These are phyloP conservation scores for Beauveria brongniartii DNA, from an alignment of 2,329 filamentous ascomycete genomes.

Conservation along the genomic window DNA sequence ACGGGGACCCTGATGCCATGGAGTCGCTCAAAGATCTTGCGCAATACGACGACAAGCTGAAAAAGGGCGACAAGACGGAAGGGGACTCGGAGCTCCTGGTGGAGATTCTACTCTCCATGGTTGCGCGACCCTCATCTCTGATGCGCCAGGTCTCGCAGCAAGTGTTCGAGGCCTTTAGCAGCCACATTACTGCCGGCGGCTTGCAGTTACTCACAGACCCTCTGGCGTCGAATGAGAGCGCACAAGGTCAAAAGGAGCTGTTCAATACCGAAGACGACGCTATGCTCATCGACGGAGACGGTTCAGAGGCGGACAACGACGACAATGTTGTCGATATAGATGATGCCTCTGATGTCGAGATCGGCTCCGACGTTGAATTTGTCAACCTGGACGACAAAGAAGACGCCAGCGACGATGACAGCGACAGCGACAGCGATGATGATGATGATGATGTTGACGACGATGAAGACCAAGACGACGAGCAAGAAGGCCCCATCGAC, in stretches of 20 bases:
- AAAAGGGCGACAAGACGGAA: constrained; percentile 43
- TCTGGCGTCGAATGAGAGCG: constrained; percentile 69
- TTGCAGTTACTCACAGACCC: constrained; percentile 60
- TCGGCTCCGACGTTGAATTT: constrained; percentile 43
- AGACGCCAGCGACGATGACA: constrained; percentile 35
- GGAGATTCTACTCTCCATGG: constrained; percentile 83
- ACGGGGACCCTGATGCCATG: constrained; percentile 78
- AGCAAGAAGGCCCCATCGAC: constrained; percentile 37
- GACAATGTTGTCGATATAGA: constrained; percentile 24
- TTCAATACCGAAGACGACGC: constrained; percentile 64
- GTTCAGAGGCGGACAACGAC: constrained; percentile 30
- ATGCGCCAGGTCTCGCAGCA: constrained; percentile 82
- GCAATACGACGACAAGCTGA: constrained; percentile 61
- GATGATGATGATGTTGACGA: constrained; percentile 36
- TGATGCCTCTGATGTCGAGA: constrained; percentile 38
- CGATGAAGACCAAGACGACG: constrained; percentile 33
- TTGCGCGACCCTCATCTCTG: constrained; percentile 75
- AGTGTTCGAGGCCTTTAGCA: constrained; percentile 76
- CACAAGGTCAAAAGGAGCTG: constrained; percentile 75
- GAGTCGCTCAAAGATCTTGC: constrained; percentile 76
- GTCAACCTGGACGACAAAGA: constrained; percentile 33
- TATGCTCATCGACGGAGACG: constrained; percentile 41
- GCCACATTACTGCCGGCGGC: constrained; percentile 64
- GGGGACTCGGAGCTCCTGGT: constrained; percentile 65
- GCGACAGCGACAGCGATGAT: constrained; percentile 27